These are phyloP conservation scores for Coemansia sp. DNA, from an alignment of 192 early-diverging fungal species.

Conservation along the genomic window DNA sequence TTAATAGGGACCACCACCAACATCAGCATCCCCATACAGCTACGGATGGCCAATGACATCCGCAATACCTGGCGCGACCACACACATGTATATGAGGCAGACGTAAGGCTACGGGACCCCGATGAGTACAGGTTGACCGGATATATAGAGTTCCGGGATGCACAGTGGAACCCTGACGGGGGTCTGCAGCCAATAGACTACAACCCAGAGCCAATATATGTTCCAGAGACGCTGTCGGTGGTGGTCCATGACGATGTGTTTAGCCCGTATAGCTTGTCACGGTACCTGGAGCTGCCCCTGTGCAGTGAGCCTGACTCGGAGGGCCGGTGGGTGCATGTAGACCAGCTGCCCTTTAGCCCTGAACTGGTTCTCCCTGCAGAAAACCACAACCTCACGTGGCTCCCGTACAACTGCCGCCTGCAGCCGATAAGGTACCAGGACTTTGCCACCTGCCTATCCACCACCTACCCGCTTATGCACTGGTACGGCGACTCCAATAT, in stretches of 20 bases:
- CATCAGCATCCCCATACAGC: conserved; percentile 22
- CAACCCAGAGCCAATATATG: conserved; percentile 24
- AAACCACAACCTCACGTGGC: conserved; percentile 46
- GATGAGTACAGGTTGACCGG: conserved; percentile 39
- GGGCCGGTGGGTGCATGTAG: conserved; percentile 49
- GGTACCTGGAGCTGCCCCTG: conserved; percentile 47
- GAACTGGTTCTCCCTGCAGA: conserved; percentile 20
- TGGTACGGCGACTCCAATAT: conserved; percentile 56
- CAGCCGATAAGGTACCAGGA: conserved; percentile 33
- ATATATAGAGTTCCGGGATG: conserved; percentile 48
- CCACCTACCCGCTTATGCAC: conserved; percentile 39
- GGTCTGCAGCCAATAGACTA: conserved; percentile 29
- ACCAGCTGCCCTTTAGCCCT: conserved; percentile 10
- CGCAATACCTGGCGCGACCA: conserved; percentile 24
- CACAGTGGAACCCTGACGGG: conserved; percentile 54
- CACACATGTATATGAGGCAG: conserved; percentile 55
- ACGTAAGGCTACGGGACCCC: conserved; percentile 39
- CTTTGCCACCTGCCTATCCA: conserved; percentile 34
- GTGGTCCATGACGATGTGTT: conserved; percentile 2
- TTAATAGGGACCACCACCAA: conserved; percentile 16
- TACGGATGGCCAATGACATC: conserved; percentile 5
- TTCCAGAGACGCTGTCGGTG: conserved; percentile 11
- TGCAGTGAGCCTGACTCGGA: conserved; percentile 31
- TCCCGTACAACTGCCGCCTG: conserved; percentile 51
- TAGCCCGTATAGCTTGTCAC: conserved; percentile 13